Evolutionary conservation across 2,329 filamentous ascomycete species (phyloP).

Genomic region (Gaeumannomyces tritici): DNA sequence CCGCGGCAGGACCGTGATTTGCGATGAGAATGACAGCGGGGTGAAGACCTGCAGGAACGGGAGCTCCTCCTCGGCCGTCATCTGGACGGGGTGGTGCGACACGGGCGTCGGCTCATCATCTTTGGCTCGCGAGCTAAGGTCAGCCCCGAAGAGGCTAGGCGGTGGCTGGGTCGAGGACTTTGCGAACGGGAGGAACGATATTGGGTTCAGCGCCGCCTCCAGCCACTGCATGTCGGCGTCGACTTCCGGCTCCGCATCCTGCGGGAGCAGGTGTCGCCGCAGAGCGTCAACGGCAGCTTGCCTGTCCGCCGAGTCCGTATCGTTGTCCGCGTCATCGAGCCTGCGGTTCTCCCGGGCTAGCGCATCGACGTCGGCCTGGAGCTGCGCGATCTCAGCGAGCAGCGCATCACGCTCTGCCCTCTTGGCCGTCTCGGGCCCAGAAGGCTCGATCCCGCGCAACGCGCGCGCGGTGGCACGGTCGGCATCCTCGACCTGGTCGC

Average conservation of each 20-base stretch:
- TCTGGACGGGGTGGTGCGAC: slow-evolving; percentile 55
- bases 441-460: slow-evolving; percentile 29
- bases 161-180: slow-evolving; percentile 20
- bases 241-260: slow-evolving; percentile 14
- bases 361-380: slow-evolving; percentile 50
- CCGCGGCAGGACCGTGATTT: slow-evolving; percentile 33
- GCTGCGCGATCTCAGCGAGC: slow-evolving; percentile 40
- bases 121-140: slow-evolving; percentile 11
- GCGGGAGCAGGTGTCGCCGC: slow-evolving; percentile 28
- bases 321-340: slow-evolving; percentile 23
- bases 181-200: slow-evolving; percentile 41
- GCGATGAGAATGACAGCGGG: slow-evolving; percentile 52
- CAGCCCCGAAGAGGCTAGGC: slow-evolving; percentile 10
- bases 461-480: slow-evolving; percentile 10
- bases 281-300: slow-evolving; percentile 30
- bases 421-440: slow-evolving; percentile 36
- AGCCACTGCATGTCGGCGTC: slow-evolving; percentile 31
- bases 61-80: slow-evolving; percentile 55
- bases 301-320: slow-evolving; percentile 15
- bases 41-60: slow-evolving; percentile 65
- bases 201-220: slow-evolving; percentile 39
- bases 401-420: slow-evolving; percentile 42
- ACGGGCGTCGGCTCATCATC: slow-evolving; percentile 29
- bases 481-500: neutral
- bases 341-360: slow-evolving; percentile 50